These are phyloP conservation scores for Rhynchospora pubera DNA, from an alignment of 176 grass and related monocot species.

Conservation along the genomic window DNA sequence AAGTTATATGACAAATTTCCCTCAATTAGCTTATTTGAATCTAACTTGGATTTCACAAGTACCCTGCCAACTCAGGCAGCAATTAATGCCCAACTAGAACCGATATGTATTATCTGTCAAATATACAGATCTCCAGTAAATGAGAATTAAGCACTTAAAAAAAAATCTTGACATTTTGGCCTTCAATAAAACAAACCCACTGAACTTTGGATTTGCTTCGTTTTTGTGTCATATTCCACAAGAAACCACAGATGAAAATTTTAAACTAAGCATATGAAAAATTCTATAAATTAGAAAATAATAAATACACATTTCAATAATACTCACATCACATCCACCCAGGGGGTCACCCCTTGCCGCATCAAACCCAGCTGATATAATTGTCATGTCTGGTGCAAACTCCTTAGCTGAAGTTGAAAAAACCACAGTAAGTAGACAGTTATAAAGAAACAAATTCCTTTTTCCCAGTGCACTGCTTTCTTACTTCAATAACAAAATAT, in stretches of 20 bases:
- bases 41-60: background rate
- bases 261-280: background rate
- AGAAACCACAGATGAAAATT: background rate
- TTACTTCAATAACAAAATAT: background rate
- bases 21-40: background rate
- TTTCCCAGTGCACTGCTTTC: background rate
- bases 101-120: background rate
- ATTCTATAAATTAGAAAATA: background rate
- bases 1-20: conserved; percentile 13
- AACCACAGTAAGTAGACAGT: background rate
- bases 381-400: conserved; percentile 83
- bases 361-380: conserved; percentile 98
- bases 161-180: background rate
- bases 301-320: conserved; percentile 3
- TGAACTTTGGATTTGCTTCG: background rate
- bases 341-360: conserved; percentile 92
- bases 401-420: conserved; percentile 57
- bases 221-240: background rate
- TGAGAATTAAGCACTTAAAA: background rate
- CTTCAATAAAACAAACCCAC: background rate
- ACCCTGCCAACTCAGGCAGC: background rate
- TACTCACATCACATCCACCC: conserved; percentile 87
- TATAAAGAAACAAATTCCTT: too few relatives aligned
- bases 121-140: background rate
- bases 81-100: background rate